Evolutionary conservation across 306 rosid genomes (phyloP).

Genomic region (Myrica gale): DNA sequence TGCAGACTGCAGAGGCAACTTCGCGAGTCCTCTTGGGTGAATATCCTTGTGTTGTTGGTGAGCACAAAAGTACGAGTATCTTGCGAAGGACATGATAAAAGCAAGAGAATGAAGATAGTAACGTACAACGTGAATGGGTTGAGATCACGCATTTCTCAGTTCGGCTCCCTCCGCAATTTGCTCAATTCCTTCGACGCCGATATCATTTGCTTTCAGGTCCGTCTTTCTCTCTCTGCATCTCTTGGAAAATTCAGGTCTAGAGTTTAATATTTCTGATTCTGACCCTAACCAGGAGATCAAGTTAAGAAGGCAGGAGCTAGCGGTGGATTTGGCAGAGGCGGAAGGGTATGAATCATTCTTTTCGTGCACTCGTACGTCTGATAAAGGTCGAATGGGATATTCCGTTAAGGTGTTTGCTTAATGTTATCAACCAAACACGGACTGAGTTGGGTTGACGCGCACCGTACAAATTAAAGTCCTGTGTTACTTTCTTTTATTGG

Average conservation of each 20-base stretch:
- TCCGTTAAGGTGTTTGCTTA: slow-evolving; percentile 55
- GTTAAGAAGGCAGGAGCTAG: slow-evolving; percentile 65
- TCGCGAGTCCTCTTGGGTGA: too few relatives aligned
- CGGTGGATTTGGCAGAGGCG: slow-evolving; percentile 71
- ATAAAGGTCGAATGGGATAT: slow-evolving; percentile 74
- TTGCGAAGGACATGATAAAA: neutral
- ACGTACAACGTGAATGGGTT: slow-evolving; percentile 91
- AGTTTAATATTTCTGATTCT: neutral
- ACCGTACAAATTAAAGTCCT: neutral
- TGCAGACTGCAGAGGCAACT: too few relatives aligned
- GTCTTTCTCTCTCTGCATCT: neutral
- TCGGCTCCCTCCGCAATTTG: slow-evolving; percentile 78
- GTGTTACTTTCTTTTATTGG: neutral
- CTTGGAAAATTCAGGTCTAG: neutral
- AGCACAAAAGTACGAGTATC: too few relatives aligned
- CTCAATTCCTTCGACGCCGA: slow-evolving; percentile 85
- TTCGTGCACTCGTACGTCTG: slow-evolving; percentile 73
- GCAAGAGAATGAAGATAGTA: slow-evolving; percentile 64
- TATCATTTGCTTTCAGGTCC: slow-evolving; percentile 75
- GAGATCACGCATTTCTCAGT: slow-evolving; percentile 77
- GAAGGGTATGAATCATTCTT: slow-evolving; percentile 85
- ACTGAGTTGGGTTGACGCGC: neutral
- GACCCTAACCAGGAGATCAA: slow-evolving; percentile 63
- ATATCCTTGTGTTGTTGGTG: too few relatives aligned
- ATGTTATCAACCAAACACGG: slow-evolving; percentile 20